A percentile compares a stretch with the other conserved stretches of the same genome.
Evolutionary conservation across 345 rosid genomes (phyloP).

Genomic region (Acer campestre): DNA sequence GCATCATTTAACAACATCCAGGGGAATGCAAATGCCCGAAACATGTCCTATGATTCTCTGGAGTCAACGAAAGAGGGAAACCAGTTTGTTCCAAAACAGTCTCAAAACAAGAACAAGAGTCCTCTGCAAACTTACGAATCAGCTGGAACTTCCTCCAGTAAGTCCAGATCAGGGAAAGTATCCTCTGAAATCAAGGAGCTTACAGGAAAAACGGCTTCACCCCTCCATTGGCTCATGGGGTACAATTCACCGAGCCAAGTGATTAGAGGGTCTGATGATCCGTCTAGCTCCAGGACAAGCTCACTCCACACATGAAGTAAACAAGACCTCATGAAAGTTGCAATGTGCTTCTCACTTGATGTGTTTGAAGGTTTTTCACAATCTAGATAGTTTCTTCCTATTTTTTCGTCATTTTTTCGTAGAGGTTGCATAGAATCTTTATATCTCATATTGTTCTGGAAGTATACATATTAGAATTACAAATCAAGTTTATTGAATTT

Average conservation of each 20-base stretch:
- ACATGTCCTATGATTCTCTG: slow-evolving; percentile 15
- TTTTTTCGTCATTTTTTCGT: neutral
- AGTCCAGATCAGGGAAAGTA: slow-evolving; percentile 29
- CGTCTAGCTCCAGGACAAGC: slow-evolving; percentile 20
- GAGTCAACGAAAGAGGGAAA: slow-evolving; percentile 35
- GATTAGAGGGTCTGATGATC: slow-evolving; percentile 33
- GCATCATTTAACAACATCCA: slow-evolving; percentile 22
- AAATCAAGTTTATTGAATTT: slow-evolving; percentile 5
- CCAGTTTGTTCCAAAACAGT: slow-evolving; percentile 26
- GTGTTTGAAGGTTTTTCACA: neutral
- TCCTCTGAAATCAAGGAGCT: slow-evolving; percentile 47
- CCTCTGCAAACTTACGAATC: slow-evolving; percentile 33
- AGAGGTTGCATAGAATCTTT: slow-evolving; percentile 12
- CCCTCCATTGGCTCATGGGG: slow-evolving; percentile 87
- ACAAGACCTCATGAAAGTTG: too few species aligned
- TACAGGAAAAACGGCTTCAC: slow-evolving; percentile 49
- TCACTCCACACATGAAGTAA: neutral
- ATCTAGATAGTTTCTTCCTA: neutral
- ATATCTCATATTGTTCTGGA: slow-evolving; percentile 3
- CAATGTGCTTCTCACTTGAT: neutral
- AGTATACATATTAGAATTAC: slow-evolving; percentile 13
- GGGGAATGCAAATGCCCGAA: slow-evolving; percentile 14
- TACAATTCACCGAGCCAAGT: slow-evolving; percentile 72
- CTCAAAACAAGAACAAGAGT: slow-evolving; percentile 26
- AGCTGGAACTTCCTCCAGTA: slow-evolving; percentile 33